Base-by-base conservation (phyloP, 192 early-diverging fungal species). In the Allomyces macrogynus region DNA sequence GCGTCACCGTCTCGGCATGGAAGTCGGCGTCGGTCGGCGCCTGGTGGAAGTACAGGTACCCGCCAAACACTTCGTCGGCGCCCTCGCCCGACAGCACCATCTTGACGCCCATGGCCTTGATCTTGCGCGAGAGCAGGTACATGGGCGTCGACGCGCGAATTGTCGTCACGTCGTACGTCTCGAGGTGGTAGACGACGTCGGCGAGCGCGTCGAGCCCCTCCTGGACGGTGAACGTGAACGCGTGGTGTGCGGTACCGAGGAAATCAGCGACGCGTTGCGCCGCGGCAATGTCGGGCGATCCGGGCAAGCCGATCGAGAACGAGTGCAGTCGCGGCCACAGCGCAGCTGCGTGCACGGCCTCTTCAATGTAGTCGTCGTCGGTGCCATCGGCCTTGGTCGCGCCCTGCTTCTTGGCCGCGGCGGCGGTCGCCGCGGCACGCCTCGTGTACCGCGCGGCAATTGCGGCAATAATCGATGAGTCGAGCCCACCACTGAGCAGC, bases 111-210 rank as follows among this genome's bases (percentile, higher is more conserved):
- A 90, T 92, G 43, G 92, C 89, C 75, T 93, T 98, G 83, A 98
- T 95, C 80, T 93, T 95, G 67, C 95, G 86, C 66, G 89, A 91
- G 57, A 98, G 76, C 43, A 98, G 82, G 77, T 96, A 98, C 95
- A 98, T 98, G 65, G 95, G 95, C n/a, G 95, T 98, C 24, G 89
- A 92, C 3, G 95, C 95, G 60, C 95, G 86, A 69, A 98, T 82
- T 25, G 95, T 98, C 32, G 95, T 98, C 18, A 98, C 95, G 75
- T 98, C 95, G 76, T 98, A 98, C 0, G 95, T 98, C 77, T 98
- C 95, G 49, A 98, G 76, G 74, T 98, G 93, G 71, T 91, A 89
- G 73, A 98, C 89, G 62, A 98, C 91, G 76, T 98, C 95, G 61
- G 78, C 80, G 25, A 98, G 80, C 18, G 95, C 93, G 75, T 98